These are phyloP conservation scores for Aspergillus affinis DNA, from an alignment of 495 filamentous ascomycete genomes.

Conservation along the genomic window DNA sequence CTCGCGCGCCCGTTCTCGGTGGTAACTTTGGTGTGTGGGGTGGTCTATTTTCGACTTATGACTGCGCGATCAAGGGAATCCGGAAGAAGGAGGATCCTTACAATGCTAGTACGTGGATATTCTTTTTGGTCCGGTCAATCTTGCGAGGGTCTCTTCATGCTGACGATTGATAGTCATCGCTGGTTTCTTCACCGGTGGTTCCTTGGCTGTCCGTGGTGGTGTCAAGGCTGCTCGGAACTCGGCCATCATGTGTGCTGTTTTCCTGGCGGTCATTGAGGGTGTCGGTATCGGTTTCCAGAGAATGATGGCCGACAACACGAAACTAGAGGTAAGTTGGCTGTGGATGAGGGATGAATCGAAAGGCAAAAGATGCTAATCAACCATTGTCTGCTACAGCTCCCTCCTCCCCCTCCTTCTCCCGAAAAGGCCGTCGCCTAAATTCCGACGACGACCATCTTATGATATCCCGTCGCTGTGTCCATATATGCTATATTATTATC, in stretches of 20 bases:
- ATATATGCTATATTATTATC: constrained; percentile 35
- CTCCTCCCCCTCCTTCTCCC: constrained; percentile 42
- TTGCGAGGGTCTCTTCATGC: background rate
- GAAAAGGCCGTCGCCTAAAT: constrained; percentile 46
- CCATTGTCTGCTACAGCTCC: constrained; percentile 29
- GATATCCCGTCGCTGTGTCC: constrained; percentile 16
- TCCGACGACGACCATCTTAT: background rate
- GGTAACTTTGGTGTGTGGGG: constrained; percentile 99
- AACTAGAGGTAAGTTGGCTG: constrained; percentile 62
- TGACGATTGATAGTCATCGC: constrained; percentile 60
- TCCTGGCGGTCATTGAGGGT: constrained; percentile 94
- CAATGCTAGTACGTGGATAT: constrained; percentile 72
- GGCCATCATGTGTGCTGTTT: constrained; percentile 90
- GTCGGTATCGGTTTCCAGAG: constrained; percentile 96
- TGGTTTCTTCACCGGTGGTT: constrained; percentile 94
- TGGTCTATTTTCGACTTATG: constrained; percentile 88
- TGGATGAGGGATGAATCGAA: background rate
- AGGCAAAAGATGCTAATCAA: constrained; percentile 3
- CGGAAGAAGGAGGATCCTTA: constrained; percentile 97
- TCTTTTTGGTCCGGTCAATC: background rate
- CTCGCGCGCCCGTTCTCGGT: constrained; percentile 89
- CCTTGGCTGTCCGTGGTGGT: constrained; percentile 87
- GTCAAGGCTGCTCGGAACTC: constrained; percentile 85
- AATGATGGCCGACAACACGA: constrained; percentile 91
- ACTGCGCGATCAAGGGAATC: constrained; percentile 96